Percentiles rank a stretch among this genome's conserved stretches.
Evolutionary conservation across 176 grass and related monocot genomes (phyloP).

Genomic region (Oryza australiensis): DNA sequence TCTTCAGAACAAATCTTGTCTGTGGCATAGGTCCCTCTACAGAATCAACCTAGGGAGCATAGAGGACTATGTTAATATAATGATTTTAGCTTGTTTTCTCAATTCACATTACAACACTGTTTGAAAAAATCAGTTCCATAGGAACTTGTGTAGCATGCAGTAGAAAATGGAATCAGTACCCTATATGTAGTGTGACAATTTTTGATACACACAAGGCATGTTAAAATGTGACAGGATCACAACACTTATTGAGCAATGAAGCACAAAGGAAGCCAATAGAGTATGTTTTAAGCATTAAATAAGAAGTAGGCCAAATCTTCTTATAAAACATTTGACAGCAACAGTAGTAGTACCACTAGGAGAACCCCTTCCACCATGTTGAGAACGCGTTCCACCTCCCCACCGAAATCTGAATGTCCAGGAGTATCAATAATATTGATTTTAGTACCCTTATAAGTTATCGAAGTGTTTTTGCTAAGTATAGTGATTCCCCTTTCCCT

Average conservation of each 20-base stretch:
- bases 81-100: neutral
- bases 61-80: conserved; percentile 30
- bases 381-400: conserved; percentile 94
- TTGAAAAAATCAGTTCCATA: conserved; percentile 25
- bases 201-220: conserved; percentile 3
- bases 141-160: conserved; percentile 11
- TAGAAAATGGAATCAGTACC: conserved; percentile 12
- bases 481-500: conserved; percentile 98
- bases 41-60: conserved; percentile 82
- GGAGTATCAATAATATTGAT: conserved; percentile 99
- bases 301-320: neutral
- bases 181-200: neutral
- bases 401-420: conserved; percentile 95
- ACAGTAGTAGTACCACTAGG: conserved; percentile 78
- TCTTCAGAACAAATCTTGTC: conserved; percentile 98
- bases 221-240: neutral
- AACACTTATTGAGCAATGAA: conserved; percentile 7
- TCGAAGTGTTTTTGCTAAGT: conserved; percentile 99
- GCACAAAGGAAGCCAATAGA: conserved; percentile 11
- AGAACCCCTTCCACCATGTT: conserved; percentile 99
- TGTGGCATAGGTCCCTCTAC: conserved; percentile 99
- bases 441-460: conserved; percentile 95
- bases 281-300: conserved; percentile 9
- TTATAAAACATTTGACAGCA: neutral
- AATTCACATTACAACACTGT: neutral